Evolutionary conservation across 2,329 filamentous ascomycete genomes (phyloP).

Genomic region (Ophiostoma himal-ulmi): DNA sequence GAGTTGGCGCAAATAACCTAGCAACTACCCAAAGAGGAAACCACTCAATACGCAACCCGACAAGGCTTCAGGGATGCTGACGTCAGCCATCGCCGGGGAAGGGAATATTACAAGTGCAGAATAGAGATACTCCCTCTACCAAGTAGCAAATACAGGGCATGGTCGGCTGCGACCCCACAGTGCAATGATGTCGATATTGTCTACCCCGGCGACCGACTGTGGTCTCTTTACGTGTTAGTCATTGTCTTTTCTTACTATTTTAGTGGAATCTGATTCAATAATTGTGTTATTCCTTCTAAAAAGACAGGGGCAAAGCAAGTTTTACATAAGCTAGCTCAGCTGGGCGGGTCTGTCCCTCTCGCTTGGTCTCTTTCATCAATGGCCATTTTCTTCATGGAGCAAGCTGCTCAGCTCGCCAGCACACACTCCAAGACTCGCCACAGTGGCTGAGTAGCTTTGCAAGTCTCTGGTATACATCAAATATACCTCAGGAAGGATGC

Average conservation of each 20-base stretch:
- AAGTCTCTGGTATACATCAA: too few species aligned
- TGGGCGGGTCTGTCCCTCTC: constrained; percentile 12
- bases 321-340: constrained; percentile 16
- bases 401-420: constrained; percentile 23
- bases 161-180: neutral
- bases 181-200: neutral
- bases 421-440: constrained; percentile 16
- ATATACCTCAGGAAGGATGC: too few species aligned
- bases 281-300: neutral
- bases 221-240: neutral
- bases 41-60: neutral
- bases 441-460: neutral
- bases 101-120: neutral
- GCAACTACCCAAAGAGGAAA: neutral
- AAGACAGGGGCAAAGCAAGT: neutral
- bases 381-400: too few species aligned
- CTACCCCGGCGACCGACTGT: neutral
- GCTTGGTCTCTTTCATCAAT: neutral
- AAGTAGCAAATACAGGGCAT: too few species aligned
- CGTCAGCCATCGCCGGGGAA: neutral
- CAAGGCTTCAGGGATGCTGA: constrained; percentile 1
- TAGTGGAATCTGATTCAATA: neutral
- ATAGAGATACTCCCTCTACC: too few species aligned
- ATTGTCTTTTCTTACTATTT: neutral
- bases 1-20: neutral